Evolutionary conservation across 805 yeast genomes (phyloP), one percentile per base, ranked within the genome.

Genomic region (Zygotorulaspora danielsina): DNA sequence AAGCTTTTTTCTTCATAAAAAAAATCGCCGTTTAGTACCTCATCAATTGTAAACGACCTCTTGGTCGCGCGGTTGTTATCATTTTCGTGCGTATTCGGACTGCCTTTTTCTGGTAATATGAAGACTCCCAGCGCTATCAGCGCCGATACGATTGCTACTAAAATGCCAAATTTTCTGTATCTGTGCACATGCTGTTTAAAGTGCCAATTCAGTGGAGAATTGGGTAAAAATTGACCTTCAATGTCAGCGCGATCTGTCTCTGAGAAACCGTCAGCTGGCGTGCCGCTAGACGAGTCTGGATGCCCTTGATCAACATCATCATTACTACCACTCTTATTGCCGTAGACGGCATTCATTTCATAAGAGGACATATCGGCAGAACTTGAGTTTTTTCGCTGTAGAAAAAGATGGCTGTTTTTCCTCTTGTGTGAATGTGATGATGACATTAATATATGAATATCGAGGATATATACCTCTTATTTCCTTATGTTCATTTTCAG

Each of bases 361-460:
- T 32, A 32, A 19, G 39, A 16, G 12, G 44, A 40, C 54, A 49
- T 46, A 36, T 46, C 45, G 3, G 44, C 42, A 22, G 53, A 43
- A 22, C 59, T 58, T 7, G 61, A 56, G 28, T 52, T 51, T 22
- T 51, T 38, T 41, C 51, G 55, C 27, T 54, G 58, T 37, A 50
- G 42, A 41, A 49, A 58, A 18, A 57, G 37, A 39, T 57, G 59
- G 36, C 61, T 55, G 33, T 52, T 55, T 34, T 55, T 55, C 39
- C 62, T 53, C 46, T 54, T 54, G 36, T 56, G 62, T 15, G 60
- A 47, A 19, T 34, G 35, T 6, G 43, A 34, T 5, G 43, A 32
- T 17, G 43, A 34, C 43, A 39, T 39, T 32, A 12, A 19, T 32
- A 31, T 18, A 6, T 17, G 3, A 5, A n/a, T n/a, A n/a, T n/a